These are phyloP conservation scores for Grosmannia penicillata DNA, from an alignment of 2,329 filamentous ascomycete genomes.

Conservation along the genomic window DNA sequence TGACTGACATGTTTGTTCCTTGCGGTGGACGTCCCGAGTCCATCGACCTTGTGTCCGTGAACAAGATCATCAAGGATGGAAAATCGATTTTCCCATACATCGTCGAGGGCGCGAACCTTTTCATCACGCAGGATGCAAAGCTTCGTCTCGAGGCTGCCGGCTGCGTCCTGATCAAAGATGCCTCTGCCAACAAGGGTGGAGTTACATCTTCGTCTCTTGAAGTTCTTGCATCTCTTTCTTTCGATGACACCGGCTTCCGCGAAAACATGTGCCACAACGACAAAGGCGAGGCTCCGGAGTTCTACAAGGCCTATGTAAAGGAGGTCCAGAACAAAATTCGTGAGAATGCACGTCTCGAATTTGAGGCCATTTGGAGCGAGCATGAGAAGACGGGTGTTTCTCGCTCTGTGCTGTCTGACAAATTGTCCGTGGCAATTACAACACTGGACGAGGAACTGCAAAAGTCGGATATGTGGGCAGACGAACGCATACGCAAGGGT, in stretches of 20 bases:
- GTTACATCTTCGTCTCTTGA: conserved; percentile 96
- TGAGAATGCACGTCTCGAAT: conserved; percentile 83
- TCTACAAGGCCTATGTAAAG: conserved; percentile 88
- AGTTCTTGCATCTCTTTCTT: conserved; percentile 84
- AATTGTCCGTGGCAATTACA: conserved; percentile 85
- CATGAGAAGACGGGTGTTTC: conserved; percentile 66
- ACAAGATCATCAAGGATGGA: conserved; percentile 77
- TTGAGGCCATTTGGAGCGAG: conserved; percentile 97
- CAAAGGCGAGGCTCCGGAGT: conserved; percentile 60
- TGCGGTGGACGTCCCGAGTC: conserved; percentile 95
- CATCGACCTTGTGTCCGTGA: conserved; percentile 79
- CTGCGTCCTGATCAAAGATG: conserved; percentile 92
- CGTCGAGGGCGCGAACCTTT: conserved; percentile 87
- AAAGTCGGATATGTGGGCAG: conserved; percentile 80
- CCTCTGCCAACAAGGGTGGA: conserved; percentile 95
- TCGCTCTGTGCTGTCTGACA: conserved; percentile 81
- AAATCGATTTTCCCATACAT: conserved; percentile 85
- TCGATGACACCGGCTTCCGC: conserved; percentile 78
- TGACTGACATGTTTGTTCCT: conserved; percentile 83
- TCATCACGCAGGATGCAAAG: conserved; percentile 98
- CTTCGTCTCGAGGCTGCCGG: conserved; percentile 89
- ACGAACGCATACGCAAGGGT: conserved; percentile 59
- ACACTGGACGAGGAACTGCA: conserved; percentile 92
- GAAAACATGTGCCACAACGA: conserved; percentile 84
- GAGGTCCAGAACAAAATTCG: conserved; percentile 83